Evolutionary conservation across 192 early-diverging fungal genomes (phyloP), one percentile per base, ranked within the genome.

Genomic region (Entomortierella lignicola): DNA sequence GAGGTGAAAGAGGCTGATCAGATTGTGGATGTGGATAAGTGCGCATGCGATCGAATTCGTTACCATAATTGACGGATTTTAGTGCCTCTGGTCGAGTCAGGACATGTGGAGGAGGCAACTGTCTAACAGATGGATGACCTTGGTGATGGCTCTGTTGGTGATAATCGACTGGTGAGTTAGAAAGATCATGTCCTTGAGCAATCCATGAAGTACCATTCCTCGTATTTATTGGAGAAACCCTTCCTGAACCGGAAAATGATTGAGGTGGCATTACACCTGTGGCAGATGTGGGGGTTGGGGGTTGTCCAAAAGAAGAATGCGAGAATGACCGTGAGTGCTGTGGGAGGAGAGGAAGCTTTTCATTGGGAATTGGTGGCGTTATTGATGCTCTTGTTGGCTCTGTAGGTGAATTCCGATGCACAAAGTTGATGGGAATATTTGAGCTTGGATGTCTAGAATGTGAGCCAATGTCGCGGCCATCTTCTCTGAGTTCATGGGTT

Each of bases 311-410:
- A 18, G 72, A 54, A 0, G 75, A 79, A 7, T 79, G 75, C 2
- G 75, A 70, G 25, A 48, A 70, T 5, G 75, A 70, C 5, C 75
- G 75, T 8, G 43, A 11, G 20, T 79, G 75, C 37, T 59, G 72
- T 2, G 63, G 26, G 21, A 34, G 44, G 27, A 44, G 47, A 11
- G 44, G 15, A 10, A 52, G 10, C 2, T 4, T 30, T 6, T 71
- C 69, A 11, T 62, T 71, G 8, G 56, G 2, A 2, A 47, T 30
- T 8, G 69, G 69, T 8, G 69, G 69, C 15, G 69, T 62, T 5
- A 42, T n/a, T n/a, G n/a, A 29, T 3, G 55, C 64, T 21, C 64
- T 43, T 18, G 2, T 47, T 47, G 54, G 53, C 20, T 58, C 66
- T 23, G 23, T 8, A 8, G 54, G 26, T 0, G 41, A 6, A 53